Evolutionary conservation across 116 monocot species (phyloP).

Genomic region (Thalassia testudinum): DNA sequence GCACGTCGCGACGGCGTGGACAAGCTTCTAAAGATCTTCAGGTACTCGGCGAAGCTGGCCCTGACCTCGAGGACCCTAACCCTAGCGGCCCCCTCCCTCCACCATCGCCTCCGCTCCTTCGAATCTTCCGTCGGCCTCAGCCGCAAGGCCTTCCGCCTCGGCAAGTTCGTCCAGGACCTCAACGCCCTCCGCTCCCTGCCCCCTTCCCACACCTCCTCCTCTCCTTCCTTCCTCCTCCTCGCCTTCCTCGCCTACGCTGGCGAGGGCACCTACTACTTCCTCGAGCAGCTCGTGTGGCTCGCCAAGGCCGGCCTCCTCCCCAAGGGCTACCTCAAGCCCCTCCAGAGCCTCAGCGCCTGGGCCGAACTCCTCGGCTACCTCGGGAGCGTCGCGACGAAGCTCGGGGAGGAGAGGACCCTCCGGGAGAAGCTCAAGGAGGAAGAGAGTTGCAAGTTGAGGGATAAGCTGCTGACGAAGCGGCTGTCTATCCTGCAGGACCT

Average conservation of each 20-base stretch:
- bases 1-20: constrained; percentile 58
- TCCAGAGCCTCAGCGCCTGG: constrained; percentile 36
- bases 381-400: constrained; percentile 31
- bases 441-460: no score
- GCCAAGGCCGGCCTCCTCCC: constrained; percentile 23
- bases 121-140: constrained; percentile 57
- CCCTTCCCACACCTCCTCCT: no score
- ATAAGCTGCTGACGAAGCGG: constrained; percentile 36
- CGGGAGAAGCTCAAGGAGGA: background rate
- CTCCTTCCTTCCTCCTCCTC: constrained; percentile 8
- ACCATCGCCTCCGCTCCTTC: constrained; percentile 28
- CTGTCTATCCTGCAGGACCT: constrained; percentile 44
- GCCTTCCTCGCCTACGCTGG: constrained; percentile 36
- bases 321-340: constrained; percentile 1
- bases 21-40: constrained; percentile 62
- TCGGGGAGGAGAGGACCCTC: constrained; percentile 19
- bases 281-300: constrained; percentile 63
- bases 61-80: no score
- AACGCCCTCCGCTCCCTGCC: constrained; percentile 37
- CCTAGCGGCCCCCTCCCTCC: constrained; percentile 15
- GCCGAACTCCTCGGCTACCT: constrained; percentile 38
- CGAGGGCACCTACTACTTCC: constrained; percentile 52
- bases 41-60: constrained; percentile 46
- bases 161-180: constrained; percentile 58
- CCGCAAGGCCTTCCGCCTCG: constrained; percentile 71